phyloP scores from a whole-genome alignment of 495 filamentous ascomycete genomes.

The Aspergillus funiculosus region DNA sequence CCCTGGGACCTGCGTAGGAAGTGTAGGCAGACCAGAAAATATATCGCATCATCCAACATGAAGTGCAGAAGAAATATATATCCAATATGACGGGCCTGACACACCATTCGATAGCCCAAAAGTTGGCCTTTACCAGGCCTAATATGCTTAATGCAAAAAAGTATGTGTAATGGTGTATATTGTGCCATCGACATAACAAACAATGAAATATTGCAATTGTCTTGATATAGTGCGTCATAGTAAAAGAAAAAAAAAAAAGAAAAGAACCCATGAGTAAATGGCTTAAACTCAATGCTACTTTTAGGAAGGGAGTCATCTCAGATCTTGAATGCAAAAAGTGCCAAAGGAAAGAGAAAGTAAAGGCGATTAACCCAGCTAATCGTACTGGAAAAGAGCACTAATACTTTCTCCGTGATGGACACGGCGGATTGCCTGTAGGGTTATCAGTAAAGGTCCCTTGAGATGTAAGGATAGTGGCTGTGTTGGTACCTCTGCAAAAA shows the following conservation, averaged over 20 bases:
- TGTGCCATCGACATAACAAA: constrained; percentile 12
- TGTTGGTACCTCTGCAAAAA: constrained; percentile 77
- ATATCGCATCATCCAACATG: background rate
- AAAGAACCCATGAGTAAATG: constrained; percentile 14
- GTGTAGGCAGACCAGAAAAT: background rate
- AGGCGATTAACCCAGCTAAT: constrained; percentile 36
- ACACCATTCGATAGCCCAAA: background rate
- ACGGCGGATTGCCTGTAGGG: constrained; percentile 73
- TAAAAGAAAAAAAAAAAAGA: constrained; percentile 4
- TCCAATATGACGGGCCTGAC: too few relatives aligned
- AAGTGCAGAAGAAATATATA: too few relatives aligned
- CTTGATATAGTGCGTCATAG: constrained; percentile 11
- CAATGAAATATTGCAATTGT: constrained; percentile 17
- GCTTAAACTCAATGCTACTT: constrained; percentile 15
- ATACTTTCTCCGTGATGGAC: constrained; percentile 98
- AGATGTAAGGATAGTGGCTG: constrained; percentile 4
- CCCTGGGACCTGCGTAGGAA: background rate
- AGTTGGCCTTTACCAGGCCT: background rate
- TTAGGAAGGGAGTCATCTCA: constrained; percentile 9
- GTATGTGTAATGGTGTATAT: constrained; percentile 5
- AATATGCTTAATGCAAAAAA: background rate
- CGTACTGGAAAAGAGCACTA: constrained; percentile 91
- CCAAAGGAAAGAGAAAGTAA: constrained; percentile 6
- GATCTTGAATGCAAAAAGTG: constrained; percentile 11
- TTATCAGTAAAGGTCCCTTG: constrained; percentile 20